These are phyloP conservation scores for Barnettozyma siamensis DNA, from an alignment of 805 yeast genomes.

Conservation along the genomic window DNA sequence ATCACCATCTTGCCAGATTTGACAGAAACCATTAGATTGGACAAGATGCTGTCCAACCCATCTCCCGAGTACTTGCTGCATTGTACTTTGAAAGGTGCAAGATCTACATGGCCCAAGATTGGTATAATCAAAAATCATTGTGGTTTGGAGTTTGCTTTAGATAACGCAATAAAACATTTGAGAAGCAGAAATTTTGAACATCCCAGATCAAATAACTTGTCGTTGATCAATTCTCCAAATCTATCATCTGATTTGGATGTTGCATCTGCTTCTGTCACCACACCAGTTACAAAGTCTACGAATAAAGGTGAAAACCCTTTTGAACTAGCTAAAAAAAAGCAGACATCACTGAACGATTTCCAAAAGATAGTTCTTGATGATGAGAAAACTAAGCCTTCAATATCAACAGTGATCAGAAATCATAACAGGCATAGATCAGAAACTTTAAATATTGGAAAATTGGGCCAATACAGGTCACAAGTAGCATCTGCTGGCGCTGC, in stretches of 20 bases:
- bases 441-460: conserved; percentile 14
- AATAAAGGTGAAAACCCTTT: not conserved
- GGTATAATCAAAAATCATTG: conserved; percentile 85
- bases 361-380: not conserved
- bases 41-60: conserved; percentile 72
- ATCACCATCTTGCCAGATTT: conserved; percentile 86
- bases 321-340: conserved; percentile 3
- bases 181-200: conserved; percentile 53
- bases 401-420: not conserved
- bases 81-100: conserved; percentile 73
- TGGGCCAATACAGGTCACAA: conserved; percentile 13
- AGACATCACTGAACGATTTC: conserved; percentile 6
- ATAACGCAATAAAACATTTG: conserved; percentile 64
- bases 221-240: conserved; percentile 22
- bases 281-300: not conserved
- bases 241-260: conserved; percentile 1
- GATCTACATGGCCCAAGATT: conserved; percentile 91
- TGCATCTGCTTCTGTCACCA: not conserved
- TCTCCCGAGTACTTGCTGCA: conserved; percentile 67
- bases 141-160: conserved; percentile 82
- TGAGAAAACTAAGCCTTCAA: not conserved
- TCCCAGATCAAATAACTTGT: conserved; percentile 17
- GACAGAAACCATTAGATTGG: conserved; percentile 46
- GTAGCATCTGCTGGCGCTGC: not conserved
- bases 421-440: conserved; percentile 25